Conservation (phyloP, 78 protist species). For the Dictyostelium capitatum region DNA sequence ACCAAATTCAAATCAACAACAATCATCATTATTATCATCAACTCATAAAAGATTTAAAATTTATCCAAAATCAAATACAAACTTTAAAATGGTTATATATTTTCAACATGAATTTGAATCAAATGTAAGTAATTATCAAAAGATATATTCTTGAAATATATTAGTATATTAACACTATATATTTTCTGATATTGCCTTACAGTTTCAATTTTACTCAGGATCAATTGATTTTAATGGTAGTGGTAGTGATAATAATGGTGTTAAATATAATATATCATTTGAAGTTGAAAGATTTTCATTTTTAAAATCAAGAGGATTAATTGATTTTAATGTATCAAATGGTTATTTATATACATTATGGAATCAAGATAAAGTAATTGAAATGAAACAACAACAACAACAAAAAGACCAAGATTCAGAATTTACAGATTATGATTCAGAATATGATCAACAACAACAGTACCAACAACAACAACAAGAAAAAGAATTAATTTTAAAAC, state of each 20-base stretch:
- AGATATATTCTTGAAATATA: neutral
- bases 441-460: neutral
- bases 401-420: neutral
- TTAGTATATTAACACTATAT: neutral
- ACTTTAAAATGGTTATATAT: slow-evolving; percentile 17
- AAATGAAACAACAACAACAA: neutral
- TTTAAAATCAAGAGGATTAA: slow-evolving; percentile 23
- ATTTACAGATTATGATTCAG: neutral
- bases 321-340: slow-evolving; percentile 41
- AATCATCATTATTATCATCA: neutral
- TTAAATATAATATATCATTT: neutral
- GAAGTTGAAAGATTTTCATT: slow-evolving; percentile 42
- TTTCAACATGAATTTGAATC: slow-evolving; percentile 46
- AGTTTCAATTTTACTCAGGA: slow-evolving; percentile 65
- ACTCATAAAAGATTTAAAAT: slow-evolving; percentile 27
- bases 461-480: neutral
- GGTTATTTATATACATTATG: slow-evolving; percentile 42
- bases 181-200: neutral
- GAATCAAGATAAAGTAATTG: neutral
- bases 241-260: too few species aligned
- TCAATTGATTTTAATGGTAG: neutral
- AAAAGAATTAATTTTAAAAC: neutral
- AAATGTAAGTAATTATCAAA: slow-evolving; percentile 5
- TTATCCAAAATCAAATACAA: neutral
- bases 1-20: slow-evolving; percentile 15